phyloP scores from a whole-genome alignment of 2,329 filamentous ascomycete genomes.

The Penicillium sp. region DNA sequence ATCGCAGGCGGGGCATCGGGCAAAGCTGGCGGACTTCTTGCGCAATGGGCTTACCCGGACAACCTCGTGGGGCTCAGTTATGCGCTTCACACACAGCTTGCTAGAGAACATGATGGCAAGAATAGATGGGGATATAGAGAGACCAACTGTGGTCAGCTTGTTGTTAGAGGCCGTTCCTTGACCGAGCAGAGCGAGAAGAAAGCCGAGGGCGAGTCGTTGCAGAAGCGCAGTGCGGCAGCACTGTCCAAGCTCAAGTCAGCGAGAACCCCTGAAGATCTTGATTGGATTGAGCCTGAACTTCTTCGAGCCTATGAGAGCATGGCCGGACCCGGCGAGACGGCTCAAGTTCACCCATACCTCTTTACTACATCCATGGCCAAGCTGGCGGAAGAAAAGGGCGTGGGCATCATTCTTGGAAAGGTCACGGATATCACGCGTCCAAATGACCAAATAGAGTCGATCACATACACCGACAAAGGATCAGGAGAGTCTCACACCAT shows the following conservation, averaged over 20 bases:
- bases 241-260: constrained; percentile 53
- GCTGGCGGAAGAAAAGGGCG: constrained; percentile 68
- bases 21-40: constrained; percentile 88
- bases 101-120: constrained; percentile 75
- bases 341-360: constrained; percentile 88
- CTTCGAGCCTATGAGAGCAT: constrained; percentile 75
- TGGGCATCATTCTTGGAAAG: constrained; percentile 63
- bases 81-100: constrained; percentile 75
- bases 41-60: constrained; percentile 84
- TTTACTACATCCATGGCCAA: constrained; percentile 84
- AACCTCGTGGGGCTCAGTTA: constrained; percentile 84
- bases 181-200: constrained; percentile 35
- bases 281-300: constrained; percentile 73
- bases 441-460: constrained; percentile 54
- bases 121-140: constrained; percentile 82
- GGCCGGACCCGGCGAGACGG: constrained; percentile 75
- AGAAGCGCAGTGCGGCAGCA: constrained; percentile 56
- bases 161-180: constrained; percentile 49
- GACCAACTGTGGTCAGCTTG: constrained; percentile 68
- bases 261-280: constrained; percentile 70
- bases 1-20: constrained; percentile 91
- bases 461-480: constrained; percentile 61
- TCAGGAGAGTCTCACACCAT: constrained; percentile 51
- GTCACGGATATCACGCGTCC: constrained; percentile 65
- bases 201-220: constrained; percentile 48